These are phyloP conservation scores for Thielaviopsis euricoi DNA, from an alignment of 2,329 filamentous ascomycete species.

Conservation along the genomic window DNA sequence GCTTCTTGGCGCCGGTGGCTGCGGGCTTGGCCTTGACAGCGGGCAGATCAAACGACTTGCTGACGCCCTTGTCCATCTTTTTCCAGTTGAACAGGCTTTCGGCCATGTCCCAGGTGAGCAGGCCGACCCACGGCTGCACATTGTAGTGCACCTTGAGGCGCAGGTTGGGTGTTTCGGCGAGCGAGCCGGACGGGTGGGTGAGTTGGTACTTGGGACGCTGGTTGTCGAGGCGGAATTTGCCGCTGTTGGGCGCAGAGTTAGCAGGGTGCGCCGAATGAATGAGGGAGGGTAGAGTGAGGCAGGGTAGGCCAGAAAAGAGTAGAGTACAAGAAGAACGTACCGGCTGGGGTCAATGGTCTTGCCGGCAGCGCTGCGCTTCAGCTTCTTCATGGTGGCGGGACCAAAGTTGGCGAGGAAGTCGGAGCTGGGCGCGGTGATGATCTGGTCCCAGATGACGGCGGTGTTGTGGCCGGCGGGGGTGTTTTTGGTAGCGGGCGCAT, in stretches of 20 bases:
- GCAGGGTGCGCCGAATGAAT: slow-evolving; percentile 2
- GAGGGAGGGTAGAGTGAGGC: too few species aligned
- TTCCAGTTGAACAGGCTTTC: slow-evolving; percentile 46
- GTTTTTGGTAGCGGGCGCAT: slow-evolving; percentile 18
- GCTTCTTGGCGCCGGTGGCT: neutral
- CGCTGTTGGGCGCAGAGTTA: slow-evolving; percentile 27
- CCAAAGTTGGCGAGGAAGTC: slow-evolving; percentile 45
- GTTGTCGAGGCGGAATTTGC: slow-evolving; percentile 61
- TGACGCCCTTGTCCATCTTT: slow-evolving; percentile 46
- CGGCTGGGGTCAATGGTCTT: slow-evolving; percentile 43
- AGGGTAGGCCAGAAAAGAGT: too few species aligned
- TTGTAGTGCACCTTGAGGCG: slow-evolving; percentile 81
- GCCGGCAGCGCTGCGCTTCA: slow-evolving; percentile 39
- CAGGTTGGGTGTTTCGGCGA: slow-evolving; percentile 59
- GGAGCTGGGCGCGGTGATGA: slow-evolving; percentile 62
- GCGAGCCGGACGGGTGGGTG: slow-evolving; percentile 67
- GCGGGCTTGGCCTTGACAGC: slow-evolving; percentile 40
- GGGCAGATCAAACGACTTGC: slow-evolving; percentile 47
- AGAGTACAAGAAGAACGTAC: slow-evolving; percentile 20
- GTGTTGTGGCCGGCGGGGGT: slow-evolving; percentile 27
- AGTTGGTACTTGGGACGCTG: slow-evolving; percentile 95
- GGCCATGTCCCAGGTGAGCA: slow-evolving; percentile 61
- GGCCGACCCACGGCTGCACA: slow-evolving; percentile 90
- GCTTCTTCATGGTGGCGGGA: slow-evolving; percentile 43
- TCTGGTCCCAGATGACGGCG: slow-evolving; percentile 89